A percentile compares a stretch with the other conserved stretches of the same genome.
phyloP scores from a whole-genome alignment of 2,329 filamentous ascomycete genomes.

The Ophiocordyceps sinensis region DNA sequence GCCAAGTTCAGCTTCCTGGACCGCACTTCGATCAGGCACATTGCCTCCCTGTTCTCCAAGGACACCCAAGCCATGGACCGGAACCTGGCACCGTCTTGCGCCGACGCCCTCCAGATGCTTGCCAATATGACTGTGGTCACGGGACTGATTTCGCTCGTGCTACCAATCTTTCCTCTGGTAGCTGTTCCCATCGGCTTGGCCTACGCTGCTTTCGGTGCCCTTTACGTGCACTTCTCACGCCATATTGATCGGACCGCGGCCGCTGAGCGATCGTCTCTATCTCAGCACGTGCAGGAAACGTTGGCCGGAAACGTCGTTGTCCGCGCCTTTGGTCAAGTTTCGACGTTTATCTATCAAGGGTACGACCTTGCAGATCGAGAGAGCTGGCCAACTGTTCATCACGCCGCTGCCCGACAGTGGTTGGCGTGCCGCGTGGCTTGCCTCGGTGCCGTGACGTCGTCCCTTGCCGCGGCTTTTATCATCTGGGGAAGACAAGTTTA shows the following conservation, averaged over 20 bases:
- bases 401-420: background rate
- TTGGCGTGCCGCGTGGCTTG: background rate
- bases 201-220: background rate
- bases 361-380: background rate
- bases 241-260: background rate
- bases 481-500: background rate
- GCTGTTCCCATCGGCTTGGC: background rate
- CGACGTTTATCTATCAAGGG: background rate
- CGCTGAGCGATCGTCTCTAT: background rate
- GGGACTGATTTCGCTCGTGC: background rate
- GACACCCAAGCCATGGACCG: constrained; percentile 1
- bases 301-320: constrained; percentile 1
- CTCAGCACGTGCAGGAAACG: background rate
- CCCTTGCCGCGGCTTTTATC: background rate
- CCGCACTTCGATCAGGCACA: constrained; percentile 1
- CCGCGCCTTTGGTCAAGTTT: background rate
- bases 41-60: constrained; percentile 1
- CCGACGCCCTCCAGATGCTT: background rate
- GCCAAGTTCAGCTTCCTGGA: constrained; percentile 4
- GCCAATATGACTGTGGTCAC: background rate
- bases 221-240: background rate
- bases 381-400: background rate
- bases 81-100: background rate
- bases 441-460: background rate
- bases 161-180: background rate